A percentile compares a stretch with the other conserved stretches of the same genome.
Evolutionary conservation across 2,329 filamentous ascomycete species (phyloP).

Genomic region (Epichloe sylvatica): DNA sequence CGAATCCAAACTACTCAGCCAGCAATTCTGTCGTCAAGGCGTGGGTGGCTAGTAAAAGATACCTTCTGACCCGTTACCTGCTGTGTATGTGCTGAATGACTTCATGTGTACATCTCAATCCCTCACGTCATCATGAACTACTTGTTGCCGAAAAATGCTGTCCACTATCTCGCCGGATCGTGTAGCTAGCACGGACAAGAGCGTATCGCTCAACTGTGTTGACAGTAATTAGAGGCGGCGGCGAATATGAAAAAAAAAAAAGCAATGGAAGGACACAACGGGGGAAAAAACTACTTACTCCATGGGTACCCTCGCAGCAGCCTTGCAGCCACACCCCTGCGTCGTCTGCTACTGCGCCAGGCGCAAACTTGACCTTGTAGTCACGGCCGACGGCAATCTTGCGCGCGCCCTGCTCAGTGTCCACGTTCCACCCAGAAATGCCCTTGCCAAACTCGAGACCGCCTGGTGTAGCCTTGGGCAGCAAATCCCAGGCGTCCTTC

Average conservation of each 20-base stretch:
- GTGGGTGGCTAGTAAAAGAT: not conserved
- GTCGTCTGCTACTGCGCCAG: constrained; percentile 51
- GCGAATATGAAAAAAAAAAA: not conserved
- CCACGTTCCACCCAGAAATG: constrained; percentile 28
- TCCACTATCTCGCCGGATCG: constrained; percentile 66
- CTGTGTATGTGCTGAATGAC: not conserved
- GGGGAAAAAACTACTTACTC: constrained; percentile 43
- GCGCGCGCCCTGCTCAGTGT: constrained; percentile 23
- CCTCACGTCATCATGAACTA: not conserved
- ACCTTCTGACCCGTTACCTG: not conserved
- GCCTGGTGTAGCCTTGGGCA: constrained; percentile 36
- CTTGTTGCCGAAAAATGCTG: constrained; percentile 51
- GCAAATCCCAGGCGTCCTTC: constrained; percentile 47
- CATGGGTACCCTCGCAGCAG: constrained; percentile 85
- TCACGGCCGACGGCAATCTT: constrained; percentile 59
- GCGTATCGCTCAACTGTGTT: constrained; percentile 58
- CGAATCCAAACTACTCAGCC: not conserved
- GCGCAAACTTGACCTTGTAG: constrained; percentile 62
- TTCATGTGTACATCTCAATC: not conserved
- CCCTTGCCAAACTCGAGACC: constrained; percentile 19
- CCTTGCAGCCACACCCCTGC: constrained; percentile 87
- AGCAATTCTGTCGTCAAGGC: not conserved
- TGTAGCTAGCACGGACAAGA: constrained; percentile 64
- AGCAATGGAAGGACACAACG: not conserved
- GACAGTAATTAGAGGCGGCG: constrained; percentile 9